phyloP scores from a whole-genome alignment of 2,329 filamentous ascomycete genomes.

The Colletotrichum sp. region DNA sequence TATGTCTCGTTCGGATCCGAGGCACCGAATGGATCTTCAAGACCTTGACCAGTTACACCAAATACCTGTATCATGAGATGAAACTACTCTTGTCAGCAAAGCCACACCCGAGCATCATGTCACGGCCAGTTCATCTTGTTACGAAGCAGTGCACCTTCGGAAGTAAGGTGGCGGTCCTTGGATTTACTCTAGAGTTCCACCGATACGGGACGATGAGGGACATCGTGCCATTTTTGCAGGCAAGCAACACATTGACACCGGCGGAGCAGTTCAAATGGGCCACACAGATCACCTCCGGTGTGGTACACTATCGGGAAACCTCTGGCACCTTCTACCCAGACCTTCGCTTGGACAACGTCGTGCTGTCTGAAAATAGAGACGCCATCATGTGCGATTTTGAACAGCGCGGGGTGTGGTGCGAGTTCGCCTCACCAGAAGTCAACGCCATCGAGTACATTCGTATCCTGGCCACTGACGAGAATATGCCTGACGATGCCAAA shows the following conservation, averaged over 20 bases:
- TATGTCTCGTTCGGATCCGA: constrained; percentile 55
- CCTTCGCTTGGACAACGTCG: constrained; percentile 64
- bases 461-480: constrained; percentile 56
- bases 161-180: constrained; percentile 57
- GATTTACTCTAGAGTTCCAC: constrained; percentile 62
- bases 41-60: constrained; percentile 59
- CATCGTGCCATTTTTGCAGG: constrained; percentile 54
- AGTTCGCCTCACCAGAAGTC: constrained; percentile 65
- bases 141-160: constrained; percentile 62
- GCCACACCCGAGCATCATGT: constrained; percentile 58
- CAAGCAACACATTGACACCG: constrained; percentile 47
- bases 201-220: constrained; percentile 60
- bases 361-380: constrained; percentile 52
- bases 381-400: constrained; percentile 66
- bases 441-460: constrained; percentile 63
- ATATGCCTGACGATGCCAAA: constrained; percentile 42
- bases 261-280: constrained; percentile 58
- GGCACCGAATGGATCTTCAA: constrained; percentile 59
- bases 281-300: constrained; percentile 54
- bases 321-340: constrained; percentile 60
- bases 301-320: constrained; percentile 53
- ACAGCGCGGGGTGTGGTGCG: constrained; percentile 67
- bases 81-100: constrained; percentile 57
- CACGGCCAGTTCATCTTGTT: constrained; percentile 56
- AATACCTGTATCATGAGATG: constrained; percentile 67